Base-by-base conservation (phyloP, 176 grass and related monocot genomes). In the Oryza brachyantha region DNA sequence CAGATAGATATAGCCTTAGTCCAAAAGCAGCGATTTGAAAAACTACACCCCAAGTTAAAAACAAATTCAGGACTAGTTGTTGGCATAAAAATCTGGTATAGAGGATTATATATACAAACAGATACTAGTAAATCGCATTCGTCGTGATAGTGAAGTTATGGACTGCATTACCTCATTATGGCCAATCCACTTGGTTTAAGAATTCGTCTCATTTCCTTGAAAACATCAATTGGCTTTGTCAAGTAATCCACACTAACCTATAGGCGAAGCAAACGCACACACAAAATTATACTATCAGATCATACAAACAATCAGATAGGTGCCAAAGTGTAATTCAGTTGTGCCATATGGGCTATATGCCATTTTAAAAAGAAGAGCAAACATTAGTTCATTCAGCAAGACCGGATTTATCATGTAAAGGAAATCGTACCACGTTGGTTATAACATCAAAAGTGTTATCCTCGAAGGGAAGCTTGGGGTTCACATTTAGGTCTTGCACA, bases 181-280 rank as follows among this genome's bases (percentile, higher is more conserved):
- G 89, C 89, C 35, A 94, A 45, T 19, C 94, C 94, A 13, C 66
- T 38, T n/a, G 94, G 94, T 77, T 97, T 97, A 22, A 97, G 87
- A 80, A 97, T 77, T 77, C 91, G 89, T 27, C 83, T 77, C 94
- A 97, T 97, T 77, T 97, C 94, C 83, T 92, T 97, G 72, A 97
- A 97, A 84, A 97, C 87, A 43, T 97, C 85, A 61, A 92, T 90
- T 74, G 94, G 94, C 62, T 94, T 97, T 48, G 80, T 86, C 81
- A 94, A 86, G 84, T 97, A 97, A 64, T 97, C 94, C 82, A 94
- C 91, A 80, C 94, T 97, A 77, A 97, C 94, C 94, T 97, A 84
- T 29, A 36, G 35, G 35, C 35, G 5, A 36, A 36, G 35, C 35
- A 83, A 89, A 34, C 41, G 38, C 34, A 70, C 45, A 29, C 41